These are phyloP conservation scores for Xylaria sp. DNA, from an alignment of 2,329 filamentous ascomycete genomes.

Conservation along the genomic window DNA sequence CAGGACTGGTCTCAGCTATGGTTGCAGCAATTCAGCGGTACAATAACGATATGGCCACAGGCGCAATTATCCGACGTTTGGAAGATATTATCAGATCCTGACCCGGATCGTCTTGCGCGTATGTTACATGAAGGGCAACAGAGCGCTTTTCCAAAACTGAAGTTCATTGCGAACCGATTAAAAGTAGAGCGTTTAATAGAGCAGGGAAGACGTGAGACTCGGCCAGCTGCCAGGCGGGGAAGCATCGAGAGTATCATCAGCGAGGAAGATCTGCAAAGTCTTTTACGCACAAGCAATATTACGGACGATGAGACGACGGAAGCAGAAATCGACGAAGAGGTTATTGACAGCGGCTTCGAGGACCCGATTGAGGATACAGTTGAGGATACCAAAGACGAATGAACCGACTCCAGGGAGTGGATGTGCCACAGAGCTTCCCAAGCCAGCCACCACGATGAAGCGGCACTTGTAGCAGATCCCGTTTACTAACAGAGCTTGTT, in stretches of 20 bases:
- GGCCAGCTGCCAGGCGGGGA: constrained; percentile 59
- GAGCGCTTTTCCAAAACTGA: constrained; percentile 88
- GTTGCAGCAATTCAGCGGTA: constrained; percentile 94
- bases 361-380: constrained; percentile 37
- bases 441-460: neutral
- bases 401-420: neutral
- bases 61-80: constrained; percentile 81
- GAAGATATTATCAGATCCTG: constrained; percentile 87
- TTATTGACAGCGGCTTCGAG: constrained; percentile 45
- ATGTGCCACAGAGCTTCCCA: neutral
- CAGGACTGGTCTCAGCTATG: constrained; percentile 98
- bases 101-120: constrained; percentile 75
- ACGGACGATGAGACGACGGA: constrained; percentile 49
- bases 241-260: constrained; percentile 70
- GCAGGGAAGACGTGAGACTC: constrained; percentile 65
- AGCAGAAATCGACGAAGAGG: constrained; percentile 46
- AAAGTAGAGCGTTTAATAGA: constrained; percentile 81
- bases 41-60: constrained; percentile 96
- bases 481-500: neutral
- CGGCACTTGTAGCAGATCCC: neutral
- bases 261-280: constrained; percentile 66
- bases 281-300: constrained; percentile 52
- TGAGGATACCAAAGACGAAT: constrained; percentile 37
- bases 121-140: constrained; percentile 94
- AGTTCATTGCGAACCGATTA: constrained; percentile 89